Evolutionary conservation across 192 early-diverging fungal species (phyloP).

Genomic region (Funneliformis mosseae): DNA sequence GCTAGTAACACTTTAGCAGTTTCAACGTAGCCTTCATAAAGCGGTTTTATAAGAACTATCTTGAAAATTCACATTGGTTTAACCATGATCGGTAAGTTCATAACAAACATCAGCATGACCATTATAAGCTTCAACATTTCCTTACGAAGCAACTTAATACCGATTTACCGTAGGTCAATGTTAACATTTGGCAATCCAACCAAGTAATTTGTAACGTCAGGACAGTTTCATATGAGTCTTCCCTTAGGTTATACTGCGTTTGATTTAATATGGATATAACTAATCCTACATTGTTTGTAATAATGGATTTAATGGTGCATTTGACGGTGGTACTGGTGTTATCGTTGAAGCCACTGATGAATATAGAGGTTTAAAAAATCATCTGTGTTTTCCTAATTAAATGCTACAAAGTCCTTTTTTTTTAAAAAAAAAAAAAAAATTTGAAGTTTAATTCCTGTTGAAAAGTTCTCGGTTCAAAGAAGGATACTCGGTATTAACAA

Average conservation of each 20-base stretch:
- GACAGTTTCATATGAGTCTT: conserved; percentile 50
- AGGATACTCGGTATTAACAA: too few species aligned
- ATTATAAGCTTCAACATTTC: conserved; percentile 49
- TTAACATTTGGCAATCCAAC: conserved; percentile 30
- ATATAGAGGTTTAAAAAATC: conserved; percentile 24
- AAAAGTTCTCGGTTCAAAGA: too few species aligned
- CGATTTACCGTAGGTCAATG: conserved; percentile 42
- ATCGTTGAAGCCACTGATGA: conserved; percentile 32
- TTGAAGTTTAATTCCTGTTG: too few species aligned
- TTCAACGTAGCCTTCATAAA: conserved; percentile 42
- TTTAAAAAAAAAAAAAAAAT: too few species aligned
- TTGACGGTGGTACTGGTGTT: conserved; percentile 16
- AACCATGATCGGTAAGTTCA: conserved; percentile 47
- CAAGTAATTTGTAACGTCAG: conserved; percentile 38
- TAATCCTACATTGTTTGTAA: conserved; percentile 41
- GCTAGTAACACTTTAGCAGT: conserved; percentile 38
- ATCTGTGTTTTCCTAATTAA: not conserved
- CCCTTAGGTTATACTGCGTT: conserved; percentile 36
- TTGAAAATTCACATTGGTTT: conserved; percentile 44
- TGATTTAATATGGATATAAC: conserved; percentile 41
- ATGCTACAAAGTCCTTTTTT: not conserved
- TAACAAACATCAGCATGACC: conserved; percentile 49
- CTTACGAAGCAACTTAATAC: conserved; percentile 46
- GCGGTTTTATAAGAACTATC: conserved; percentile 47
- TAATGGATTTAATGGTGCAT: conserved; percentile 31